phyloP scores from a whole-genome alignment of 352 stramenopile genomes.

The Phytophthora foliorum region DNA sequence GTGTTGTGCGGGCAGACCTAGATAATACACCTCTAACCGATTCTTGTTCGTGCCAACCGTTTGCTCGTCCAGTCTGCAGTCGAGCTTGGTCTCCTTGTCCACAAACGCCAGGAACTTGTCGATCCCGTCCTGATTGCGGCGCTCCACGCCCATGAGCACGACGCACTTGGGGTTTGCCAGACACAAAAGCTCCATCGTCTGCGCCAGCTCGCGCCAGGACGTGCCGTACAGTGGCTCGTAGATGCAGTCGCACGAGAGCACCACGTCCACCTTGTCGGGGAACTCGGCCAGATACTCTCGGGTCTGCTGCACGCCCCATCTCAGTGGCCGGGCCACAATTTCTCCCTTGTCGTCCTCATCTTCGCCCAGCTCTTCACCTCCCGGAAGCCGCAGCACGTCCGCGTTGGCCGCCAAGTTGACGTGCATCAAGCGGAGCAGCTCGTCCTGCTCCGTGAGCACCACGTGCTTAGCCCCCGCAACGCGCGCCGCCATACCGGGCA shows the following conservation, averaged over 20 bases:
- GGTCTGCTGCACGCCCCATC: slow-evolving; percentile 87
- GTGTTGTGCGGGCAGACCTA: slow-evolving; percentile 47
- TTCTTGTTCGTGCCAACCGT: slow-evolving; percentile 64
- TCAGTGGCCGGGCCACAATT: slow-evolving; percentile 69
- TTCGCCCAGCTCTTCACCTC: slow-evolving; percentile 20
- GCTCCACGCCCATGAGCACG: slow-evolving; percentile 85
- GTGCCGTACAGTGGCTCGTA: slow-evolving; percentile 96
- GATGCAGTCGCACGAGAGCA: slow-evolving; percentile 96
- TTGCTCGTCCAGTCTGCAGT: slow-evolving; percentile 55
- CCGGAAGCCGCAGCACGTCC: slow-evolving; percentile 40
- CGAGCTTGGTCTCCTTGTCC: slow-evolving; percentile 51
- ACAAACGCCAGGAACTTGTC: slow-evolving; percentile 84
- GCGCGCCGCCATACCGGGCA: slow-evolving; percentile 93
- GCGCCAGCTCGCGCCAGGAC: slow-evolving; percentile 88
- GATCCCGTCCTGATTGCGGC: slow-evolving; percentile 83
- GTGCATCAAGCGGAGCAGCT: slow-evolving; percentile 89
- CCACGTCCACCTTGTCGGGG: slow-evolving; percentile 82
- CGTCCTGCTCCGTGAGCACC: slow-evolving; percentile 93
- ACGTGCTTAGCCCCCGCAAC: slow-evolving; percentile 85
- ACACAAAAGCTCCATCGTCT: slow-evolving; percentile 90
- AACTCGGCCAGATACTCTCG: slow-evolving; percentile 64
- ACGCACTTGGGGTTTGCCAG: slow-evolving; percentile 56
- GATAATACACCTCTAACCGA: slow-evolving; percentile 76
- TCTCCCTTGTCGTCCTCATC: slow-evolving; percentile 32
- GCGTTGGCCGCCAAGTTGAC: slow-evolving; percentile 73